Evolutionary conservation across 495 filamentous ascomycete genomes (phyloP).

Genomic region (Xylaria bambusicola): DNA sequence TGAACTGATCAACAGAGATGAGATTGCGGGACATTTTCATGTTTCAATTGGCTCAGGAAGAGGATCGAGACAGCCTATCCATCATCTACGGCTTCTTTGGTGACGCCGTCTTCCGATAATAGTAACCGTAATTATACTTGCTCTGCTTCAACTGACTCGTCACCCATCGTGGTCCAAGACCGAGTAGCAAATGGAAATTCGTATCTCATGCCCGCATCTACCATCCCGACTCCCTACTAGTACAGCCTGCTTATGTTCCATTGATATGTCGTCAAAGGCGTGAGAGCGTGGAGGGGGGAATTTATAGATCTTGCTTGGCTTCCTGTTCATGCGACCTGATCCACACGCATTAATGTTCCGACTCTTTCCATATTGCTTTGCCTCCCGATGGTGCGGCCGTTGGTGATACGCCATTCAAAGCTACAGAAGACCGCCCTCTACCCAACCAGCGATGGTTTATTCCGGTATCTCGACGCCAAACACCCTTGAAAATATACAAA

Average conservation of each 20-base stretch:
- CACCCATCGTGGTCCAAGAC: neutral
- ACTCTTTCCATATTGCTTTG: neutral
- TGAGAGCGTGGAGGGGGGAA: constrained; percentile 4
- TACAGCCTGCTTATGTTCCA: neutral
- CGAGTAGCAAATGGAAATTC: neutral
- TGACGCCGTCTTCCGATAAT: neutral
- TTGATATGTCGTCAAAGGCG: constrained; percentile 9
- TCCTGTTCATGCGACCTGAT: constrained; percentile 12
- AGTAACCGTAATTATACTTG: neutral
- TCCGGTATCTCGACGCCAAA: neutral
- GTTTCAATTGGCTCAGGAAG: neutral
- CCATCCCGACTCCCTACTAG: neutral
- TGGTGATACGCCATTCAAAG: constrained; percentile 1
- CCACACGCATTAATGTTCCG: constrained; percentile 8
- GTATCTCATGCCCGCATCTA: constrained; percentile 6
- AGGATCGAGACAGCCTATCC: constrained; percentile 8
- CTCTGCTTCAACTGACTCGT: too few species aligned
- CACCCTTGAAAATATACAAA: neutral
- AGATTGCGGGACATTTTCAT: neutral
- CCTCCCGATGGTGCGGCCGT: neutral
- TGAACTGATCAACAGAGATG: neutral
- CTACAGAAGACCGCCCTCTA: constrained; percentile 1
- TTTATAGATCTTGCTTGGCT: constrained; percentile 8
- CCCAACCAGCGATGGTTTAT: neutral
- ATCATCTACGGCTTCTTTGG: neutral